phyloP scores from a whole-genome alignment of 495 filamentous ascomycete genomes.

The Patellaria atrata region DNA sequence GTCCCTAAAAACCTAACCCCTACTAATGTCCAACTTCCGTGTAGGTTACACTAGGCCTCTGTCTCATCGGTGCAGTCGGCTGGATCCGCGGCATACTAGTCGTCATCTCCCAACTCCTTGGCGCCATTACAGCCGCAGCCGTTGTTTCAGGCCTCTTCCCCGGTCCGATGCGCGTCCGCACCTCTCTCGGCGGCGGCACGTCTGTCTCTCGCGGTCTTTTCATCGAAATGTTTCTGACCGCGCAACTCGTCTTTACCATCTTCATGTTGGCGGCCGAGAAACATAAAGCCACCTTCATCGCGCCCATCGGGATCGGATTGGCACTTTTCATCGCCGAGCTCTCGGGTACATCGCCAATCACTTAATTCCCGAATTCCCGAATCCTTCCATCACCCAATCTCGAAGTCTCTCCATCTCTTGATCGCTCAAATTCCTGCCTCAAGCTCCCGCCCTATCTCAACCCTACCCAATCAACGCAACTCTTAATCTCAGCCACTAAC shows the following conservation, averaged over 20 bases:
- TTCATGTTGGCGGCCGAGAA: conserved; percentile 79
- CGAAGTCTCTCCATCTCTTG: too few relatives aligned
- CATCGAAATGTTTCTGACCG: conserved; percentile 71
- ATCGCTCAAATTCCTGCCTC: too few relatives aligned
- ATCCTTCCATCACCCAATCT: too few relatives aligned
- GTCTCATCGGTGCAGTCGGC: conserved; percentile 41
- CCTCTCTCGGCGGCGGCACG: conserved; percentile 41
- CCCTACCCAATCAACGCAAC: too few relatives aligned
- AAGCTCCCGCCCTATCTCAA: too few relatives aligned
- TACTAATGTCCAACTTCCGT: neutral
- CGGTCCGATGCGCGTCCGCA: conserved; percentile 44
- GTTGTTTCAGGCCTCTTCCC: conserved; percentile 50
- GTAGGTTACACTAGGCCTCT: conserved; percentile 44
- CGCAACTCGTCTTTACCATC: conserved; percentile 61
- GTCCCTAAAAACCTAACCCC: too few relatives aligned
- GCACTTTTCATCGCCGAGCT: conserved; percentile 57
- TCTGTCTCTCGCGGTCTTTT: conserved; percentile 53
- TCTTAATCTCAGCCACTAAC: too few relatives aligned
- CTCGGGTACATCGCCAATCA: conserved; percentile 33
- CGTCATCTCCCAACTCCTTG: conserved; percentile 41
- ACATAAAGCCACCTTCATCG: conserved; percentile 63
- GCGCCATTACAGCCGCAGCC: conserved; percentile 44
- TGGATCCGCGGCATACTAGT: conserved; percentile 36
- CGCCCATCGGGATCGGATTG: conserved; percentile 64
- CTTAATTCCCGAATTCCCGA: neutral